Evolutionary conservation across 371 early-diverging fungal genomes (phyloP).

Genomic region (Mortierella sp.): DNA sequence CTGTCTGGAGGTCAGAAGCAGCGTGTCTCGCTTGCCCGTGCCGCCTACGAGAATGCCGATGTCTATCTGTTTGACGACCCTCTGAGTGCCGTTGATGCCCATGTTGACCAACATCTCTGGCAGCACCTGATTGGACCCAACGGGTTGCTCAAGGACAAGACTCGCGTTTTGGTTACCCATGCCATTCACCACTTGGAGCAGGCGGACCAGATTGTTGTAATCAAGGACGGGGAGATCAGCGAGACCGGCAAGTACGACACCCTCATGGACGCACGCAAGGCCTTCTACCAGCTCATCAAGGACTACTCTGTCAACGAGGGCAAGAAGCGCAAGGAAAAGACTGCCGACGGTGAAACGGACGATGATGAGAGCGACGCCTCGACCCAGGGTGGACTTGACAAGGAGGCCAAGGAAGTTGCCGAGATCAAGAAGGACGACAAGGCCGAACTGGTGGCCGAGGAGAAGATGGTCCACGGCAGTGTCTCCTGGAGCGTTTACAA

Average conservation of each 20-base stretch:
- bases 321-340: conserved; percentile 2
- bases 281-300: conserved; percentile 23
- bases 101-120: conserved; percentile 38
- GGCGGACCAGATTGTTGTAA: conserved; percentile 64
- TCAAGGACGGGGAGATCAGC: conserved; percentile 66
- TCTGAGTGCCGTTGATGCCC: conserved; percentile 67
- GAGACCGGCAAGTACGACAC: conserved; percentile 65
- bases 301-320: conserved; percentile 22
- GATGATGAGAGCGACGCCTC: conserved; percentile 11
- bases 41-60: conserved; percentile 59
- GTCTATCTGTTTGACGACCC: conserved; percentile 69
- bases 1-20: conserved; percentile 64
- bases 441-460: conserved; percentile 25
- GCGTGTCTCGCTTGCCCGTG: conserved; percentile 59
- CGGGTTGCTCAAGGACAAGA: conserved; percentile 68
- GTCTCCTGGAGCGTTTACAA: conserved; percentile 67
- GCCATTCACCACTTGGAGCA: conserved; percentile 48
- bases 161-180: conserved; percentile 61
- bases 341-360: not conserved
- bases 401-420: conserved; percentile 60
- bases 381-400: conserved; percentile 16
- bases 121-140: conserved; percentile 60
- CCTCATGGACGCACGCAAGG: conserved; percentile 56
- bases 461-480: conserved; percentile 65
- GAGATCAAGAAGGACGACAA: conserved; percentile 59